Conservation (phyloP, 2,329 filamentous ascomycete species). For the Podosphaera xanthii region DNA sequence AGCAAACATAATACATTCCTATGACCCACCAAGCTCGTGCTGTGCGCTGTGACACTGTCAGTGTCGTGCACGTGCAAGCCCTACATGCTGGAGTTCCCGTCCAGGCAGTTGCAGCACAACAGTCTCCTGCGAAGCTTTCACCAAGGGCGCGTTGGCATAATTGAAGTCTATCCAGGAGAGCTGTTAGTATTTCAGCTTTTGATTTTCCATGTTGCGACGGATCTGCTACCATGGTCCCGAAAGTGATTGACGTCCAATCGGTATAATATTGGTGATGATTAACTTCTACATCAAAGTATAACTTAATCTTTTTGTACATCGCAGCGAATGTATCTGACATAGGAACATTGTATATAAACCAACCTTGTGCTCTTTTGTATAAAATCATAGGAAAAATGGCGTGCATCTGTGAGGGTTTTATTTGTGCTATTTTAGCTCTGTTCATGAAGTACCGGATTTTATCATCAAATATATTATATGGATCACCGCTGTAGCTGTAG, state of each 20-base stretch:
- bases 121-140: background rate
- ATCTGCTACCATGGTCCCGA: background rate
- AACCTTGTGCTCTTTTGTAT: background rate
- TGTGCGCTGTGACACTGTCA: no score
- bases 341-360: background rate
- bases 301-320: background rate
- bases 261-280: background rate
- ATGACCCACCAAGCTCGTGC: no score
- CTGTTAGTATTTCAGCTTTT: background rate
- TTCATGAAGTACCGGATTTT: background rate
- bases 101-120: no score
- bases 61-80: no score
- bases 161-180: background rate
- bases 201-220: background rate
- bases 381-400: background rate
- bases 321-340: background rate
- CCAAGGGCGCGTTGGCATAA: background rate
- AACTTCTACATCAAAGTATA: background rate
- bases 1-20: no score
- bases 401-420: background rate
- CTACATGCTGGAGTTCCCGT: no score
- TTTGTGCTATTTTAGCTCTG: background rate
- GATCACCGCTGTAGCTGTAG: background rate
- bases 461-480: background rate
- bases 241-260: background rate